Base-by-base conservation (phyloP, 331 rosid genomes). In the Spiraea crenata region DNA sequence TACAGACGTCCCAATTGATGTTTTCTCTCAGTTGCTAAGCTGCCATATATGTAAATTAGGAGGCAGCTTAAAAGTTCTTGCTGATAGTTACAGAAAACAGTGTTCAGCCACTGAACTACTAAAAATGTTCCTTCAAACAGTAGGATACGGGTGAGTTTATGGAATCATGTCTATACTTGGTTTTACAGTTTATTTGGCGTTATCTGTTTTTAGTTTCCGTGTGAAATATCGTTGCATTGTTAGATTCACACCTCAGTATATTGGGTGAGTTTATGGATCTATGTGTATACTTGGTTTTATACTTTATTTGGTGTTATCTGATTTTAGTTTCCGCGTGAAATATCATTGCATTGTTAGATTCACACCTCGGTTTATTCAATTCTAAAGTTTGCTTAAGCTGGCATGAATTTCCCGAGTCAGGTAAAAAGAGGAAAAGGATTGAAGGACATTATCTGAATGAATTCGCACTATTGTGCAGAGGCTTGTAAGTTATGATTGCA, bases 1-100 rank as follows among this genome's bases (percentile, higher is more conserved):
- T 60, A 81, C 88, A 70, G 96, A 93, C 77, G 83, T 81, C 77
- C 96, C 99, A 13, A 66, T 83, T 73, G 97, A 89, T 71, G 82
- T 84, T 77, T 93, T 93, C 70, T 80, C 99, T 68, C 88, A 93
- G 79, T 76, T 90, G 44, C 71, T 93, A 81, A 79, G 84, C 70
- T 79, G 88, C 66, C 97, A 81, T 66, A 77, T 91, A 25, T 15
- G 65, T 70, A 84, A 93, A 66, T 84, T 93, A 45, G 99, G 99
- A 51, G 82, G 77, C 41, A 87, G 49, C 52, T 84, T 91, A 79
- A 91, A 77, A 84, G 76, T 93, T 47, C 96, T 93, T 75, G 45
- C 92, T 58, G 99, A 93, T 80, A 84, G 86, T 79, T 93, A 93
- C 83, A 85, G 82, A 73, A 89, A 89, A 67, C 96, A 91, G 83